Evolutionary conservation across 257 asterid species (phyloP).

Genomic region (Lycium ferocissimum): DNA sequence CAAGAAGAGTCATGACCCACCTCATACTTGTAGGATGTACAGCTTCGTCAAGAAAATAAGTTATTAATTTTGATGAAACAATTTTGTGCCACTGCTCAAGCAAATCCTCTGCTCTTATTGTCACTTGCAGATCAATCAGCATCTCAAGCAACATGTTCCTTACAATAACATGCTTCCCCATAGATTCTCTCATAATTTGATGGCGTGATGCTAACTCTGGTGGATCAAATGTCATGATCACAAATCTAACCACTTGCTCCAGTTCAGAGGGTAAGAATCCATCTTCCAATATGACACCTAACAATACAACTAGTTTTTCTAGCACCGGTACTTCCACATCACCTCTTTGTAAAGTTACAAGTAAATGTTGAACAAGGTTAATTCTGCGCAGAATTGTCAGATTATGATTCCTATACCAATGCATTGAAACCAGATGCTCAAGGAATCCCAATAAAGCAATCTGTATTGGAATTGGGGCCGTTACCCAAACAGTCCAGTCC

Average conservation of each 20-base stretch:
- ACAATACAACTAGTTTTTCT: slow-evolving; percentile 86
- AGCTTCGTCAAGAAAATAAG: slow-evolving; percentile 95
- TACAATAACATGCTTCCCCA: slow-evolving; percentile 98
- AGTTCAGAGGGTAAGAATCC: slow-evolving; percentile 96
- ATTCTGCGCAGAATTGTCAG: slow-evolving; percentile 93
- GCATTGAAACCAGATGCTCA: slow-evolving; percentile 99
- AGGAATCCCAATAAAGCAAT: slow-evolving; percentile 91
- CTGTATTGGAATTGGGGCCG: slow-evolving; percentile 86
- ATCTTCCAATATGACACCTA: slow-evolving; percentile 95
- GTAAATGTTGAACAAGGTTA: slow-evolving; percentile 96
- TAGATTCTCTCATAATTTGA: slow-evolving; percentile 76
- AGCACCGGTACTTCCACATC: slow-evolving; percentile 97
- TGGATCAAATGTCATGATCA: slow-evolving; percentile 97
- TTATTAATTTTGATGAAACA: slow-evolving; percentile 88
- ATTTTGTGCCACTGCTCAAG: slow-evolving; percentile 99
- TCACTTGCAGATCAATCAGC: slow-evolving; percentile 97
- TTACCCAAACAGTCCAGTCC: slow-evolving; percentile 99
- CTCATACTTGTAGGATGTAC: slow-evolving; percentile 99
- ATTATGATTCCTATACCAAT: slow-evolving; percentile 98
- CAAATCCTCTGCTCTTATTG: slow-evolving; percentile 90
- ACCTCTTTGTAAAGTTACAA: slow-evolving; percentile 97
- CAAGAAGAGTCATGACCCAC: slow-evolving; percentile 99
- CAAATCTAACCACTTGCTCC: slow-evolving; percentile 96
- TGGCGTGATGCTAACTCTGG: slow-evolving; percentile 72
- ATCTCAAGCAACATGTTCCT: slow-evolving; percentile 99